Percentiles rank a stretch among this genome's conserved stretches.
Evolutionary conservation across 106 monocot genomes (phyloP).

Genomic region (Triglochin maritima): DNA sequence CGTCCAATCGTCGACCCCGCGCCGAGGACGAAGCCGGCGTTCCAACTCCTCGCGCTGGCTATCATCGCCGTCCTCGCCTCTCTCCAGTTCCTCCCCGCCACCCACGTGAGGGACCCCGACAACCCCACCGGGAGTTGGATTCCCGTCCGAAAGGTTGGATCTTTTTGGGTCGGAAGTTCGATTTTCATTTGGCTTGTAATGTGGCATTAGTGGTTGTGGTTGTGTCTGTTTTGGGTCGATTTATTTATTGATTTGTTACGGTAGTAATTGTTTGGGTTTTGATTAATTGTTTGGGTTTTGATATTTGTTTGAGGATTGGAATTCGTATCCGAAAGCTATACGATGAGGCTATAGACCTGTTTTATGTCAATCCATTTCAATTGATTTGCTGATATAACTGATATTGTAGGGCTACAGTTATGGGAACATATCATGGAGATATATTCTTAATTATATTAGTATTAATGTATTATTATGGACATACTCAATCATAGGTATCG

Average conservation of each 20-base stretch:
- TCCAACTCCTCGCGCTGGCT: constrained; percentile 43
- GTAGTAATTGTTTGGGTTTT: not conserved
- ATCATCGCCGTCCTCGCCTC: constrained; percentile 42
- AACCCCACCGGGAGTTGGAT: constrained; percentile 56
- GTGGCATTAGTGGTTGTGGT: not conserved
- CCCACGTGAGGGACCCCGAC: constrained; percentile 66
- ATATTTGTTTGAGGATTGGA: not conserved
- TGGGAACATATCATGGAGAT: no score
- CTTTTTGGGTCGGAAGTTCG: not conserved
- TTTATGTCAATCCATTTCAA: no score
- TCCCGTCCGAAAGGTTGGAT: no score
- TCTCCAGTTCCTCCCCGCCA: constrained; percentile 75
- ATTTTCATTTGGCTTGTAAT: no score
- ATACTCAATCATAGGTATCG: no score
- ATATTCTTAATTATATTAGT: no score
- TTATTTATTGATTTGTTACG: no score
- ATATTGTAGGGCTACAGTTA: no score
- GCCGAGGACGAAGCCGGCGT: constrained; percentile 29
- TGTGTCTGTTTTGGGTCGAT: not conserved
- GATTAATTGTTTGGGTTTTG: not conserved
- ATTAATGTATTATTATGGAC: no score
- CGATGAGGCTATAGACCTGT: no score
- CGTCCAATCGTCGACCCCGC: constrained; percentile 55
- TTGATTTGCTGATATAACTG: no score
- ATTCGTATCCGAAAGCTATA: no score